Base-by-base conservation (phyloP, 495 filamentous ascomycete species). In the Penicillium flavigenum region DNA sequence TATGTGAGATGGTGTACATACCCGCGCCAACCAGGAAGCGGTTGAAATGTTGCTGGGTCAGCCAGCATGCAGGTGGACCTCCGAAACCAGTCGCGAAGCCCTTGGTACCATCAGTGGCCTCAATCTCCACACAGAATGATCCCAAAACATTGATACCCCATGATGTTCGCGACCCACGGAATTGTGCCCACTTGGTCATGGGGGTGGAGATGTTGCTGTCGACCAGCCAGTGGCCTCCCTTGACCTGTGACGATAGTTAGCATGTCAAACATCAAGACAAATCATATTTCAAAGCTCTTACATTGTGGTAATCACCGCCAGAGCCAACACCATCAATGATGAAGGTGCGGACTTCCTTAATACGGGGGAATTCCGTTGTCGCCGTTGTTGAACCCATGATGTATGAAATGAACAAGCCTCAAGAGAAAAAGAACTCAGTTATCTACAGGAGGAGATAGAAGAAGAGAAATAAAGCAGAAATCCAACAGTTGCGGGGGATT, bases 91-190 rank as follows among this genome's bases (percentile, higher is more conserved):
- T 96, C 0, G 92, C 92, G 62, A 96, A 94, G 12, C 92, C 92
- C 60, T 91, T 91, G 19, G 88, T 91, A 32, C 92, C 91, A 80
- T 96, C 89, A 4, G 83, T 88, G 10, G 88, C 88, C 64, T 93
- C 90, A 44, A 96, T 85, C 69, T 96, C 91, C n/a, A 96, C 83
- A 59, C 89, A 92, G 78, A 96, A 95, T 2, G 91, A 96, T 19
- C 92, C 92, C 56, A 96, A 72, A 9, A 96, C 92, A 62, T 96
- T 96, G 79, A 96, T 96, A 26, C 92, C 92, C 91, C 91, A 96
- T 63, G 87, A 92, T 39, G 91, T 96, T 52, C 92, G 79, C 34
- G 91, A 95, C 43, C 86, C 81, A 47, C 91, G 84, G 72, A 96
- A 96, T 62, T 93, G 76, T 57, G 91, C 88, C 82, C 90, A 96